These are phyloP conservation scores for Talaromyces ruber DNA, from an alignment of 495 filamentous ascomycete species.

Conservation along the genomic window DNA sequence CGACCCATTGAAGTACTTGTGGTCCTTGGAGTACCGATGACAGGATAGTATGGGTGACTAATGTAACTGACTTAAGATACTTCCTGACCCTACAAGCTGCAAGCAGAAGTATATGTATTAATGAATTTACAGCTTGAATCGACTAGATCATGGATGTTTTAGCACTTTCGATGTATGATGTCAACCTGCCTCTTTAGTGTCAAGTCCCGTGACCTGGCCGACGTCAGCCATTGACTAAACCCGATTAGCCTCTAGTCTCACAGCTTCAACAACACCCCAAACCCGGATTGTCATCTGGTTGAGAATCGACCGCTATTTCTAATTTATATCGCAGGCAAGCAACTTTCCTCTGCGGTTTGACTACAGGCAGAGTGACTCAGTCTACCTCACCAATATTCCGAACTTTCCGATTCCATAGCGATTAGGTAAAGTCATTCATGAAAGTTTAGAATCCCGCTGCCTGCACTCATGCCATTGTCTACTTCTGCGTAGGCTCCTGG, in stretches of 20 bases:
- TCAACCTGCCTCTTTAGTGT: conserved; percentile 3
- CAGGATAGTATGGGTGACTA: not conserved
- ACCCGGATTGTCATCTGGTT: not conserved
- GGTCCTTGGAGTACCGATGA: not conserved
- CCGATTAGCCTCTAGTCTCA: not conserved
- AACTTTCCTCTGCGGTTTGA: not conserved
- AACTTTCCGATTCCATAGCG: not conserved
- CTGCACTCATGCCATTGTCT: not conserved
- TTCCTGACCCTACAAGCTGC: not conserved
- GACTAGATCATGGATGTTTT: not conserved
- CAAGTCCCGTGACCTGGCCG: not conserved
- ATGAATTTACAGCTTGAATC: not conserved
- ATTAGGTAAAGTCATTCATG: not conserved
- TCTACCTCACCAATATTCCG: not conserved
- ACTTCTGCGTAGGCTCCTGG: not conserved
- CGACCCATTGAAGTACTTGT: not conserved
- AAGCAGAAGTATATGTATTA: not conserved
- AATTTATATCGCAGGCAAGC: not conserved
- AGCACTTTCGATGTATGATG: not conserved
- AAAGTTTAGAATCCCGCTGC: not conserved
- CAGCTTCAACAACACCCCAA: not conserved
- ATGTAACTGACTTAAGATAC: not conserved
- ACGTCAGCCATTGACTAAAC: not conserved
- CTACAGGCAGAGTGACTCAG: not conserved
- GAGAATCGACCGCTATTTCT: not conserved